Base-by-base conservation (phyloP, 768 basidiomycete species). In the Trametes gibbosa region DNA sequence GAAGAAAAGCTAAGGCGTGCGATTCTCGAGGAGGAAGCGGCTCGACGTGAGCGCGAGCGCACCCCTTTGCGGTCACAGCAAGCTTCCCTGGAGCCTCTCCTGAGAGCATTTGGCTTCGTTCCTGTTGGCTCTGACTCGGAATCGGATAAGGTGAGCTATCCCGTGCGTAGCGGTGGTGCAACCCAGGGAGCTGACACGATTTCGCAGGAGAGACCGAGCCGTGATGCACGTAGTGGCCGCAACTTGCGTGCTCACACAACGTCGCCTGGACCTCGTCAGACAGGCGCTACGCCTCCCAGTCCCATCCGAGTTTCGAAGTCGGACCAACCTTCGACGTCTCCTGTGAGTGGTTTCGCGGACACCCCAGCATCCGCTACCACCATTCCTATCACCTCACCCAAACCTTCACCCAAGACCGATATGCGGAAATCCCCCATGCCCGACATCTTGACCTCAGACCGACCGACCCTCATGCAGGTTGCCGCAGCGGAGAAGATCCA, bases 401-500 rank as follows among this genome's bases (percentile, higher is more conserved):
- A 27, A 16, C 27, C 46, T 6, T 50, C 62, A 6, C 37, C 53
- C n/a, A 54, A 59, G 45, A 42, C 60, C 21, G 53, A 47, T 7
- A 24, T 32, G 17, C 56, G 48, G 16, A 32, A 55, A 50, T 13
- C 19, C 40, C 25, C 61, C 14, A 34, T 32, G 43, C 32, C 59
- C 27, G 14, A 43, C 56, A 27, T 52, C 55, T 27, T 56, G 14
- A 13, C 55, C 3, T 39, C 49, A 27, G 47, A 50, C 46, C 40
- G 45, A 43, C 56, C 56, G n/a, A 63, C 61, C n/a, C 56, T 50
- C 16, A 63, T 68, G 49, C 66, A 68, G 24, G 19, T 57, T 40
- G 64, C 56, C 23, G 69, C 69, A 2, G 83, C 83, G 2, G 70
- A 72, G 27, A 76, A 66, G 49, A 82, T 84, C 47, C 83, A 83